Evolutionary conservation across 306 rosid species (phyloP), one percentile per base, ranked within the genome.

Genomic region (Dalbergia cochinchinensis): DNA sequence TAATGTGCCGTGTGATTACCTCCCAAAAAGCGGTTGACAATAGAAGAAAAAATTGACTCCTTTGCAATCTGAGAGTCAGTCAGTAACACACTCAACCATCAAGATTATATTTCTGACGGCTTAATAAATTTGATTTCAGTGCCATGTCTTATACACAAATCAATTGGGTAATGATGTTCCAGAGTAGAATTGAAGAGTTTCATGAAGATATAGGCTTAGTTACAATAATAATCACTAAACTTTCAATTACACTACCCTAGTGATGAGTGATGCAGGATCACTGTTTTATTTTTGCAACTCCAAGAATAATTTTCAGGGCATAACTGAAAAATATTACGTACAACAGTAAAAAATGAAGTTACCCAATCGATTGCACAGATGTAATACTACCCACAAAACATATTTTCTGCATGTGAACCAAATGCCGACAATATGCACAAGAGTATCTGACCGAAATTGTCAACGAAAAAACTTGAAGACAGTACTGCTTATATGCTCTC

Each of bases 341-440:
- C 76, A 20, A 9, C 39, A 64, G 48, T 9, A 22, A 22, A 22
- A 64, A 74, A 78, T 35, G 54, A 45, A 68, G 69, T 26, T 73
- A 73, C 73, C 73, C 47, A 67, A 66, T 51, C 15, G 60, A 35
- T 58, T 67, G 42, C 59, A 72, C 69, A 42, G 16, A 70, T 51
- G 51, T 16, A 47, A 76, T 15, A 42, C 77, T 41, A 66, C 44
- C 41, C 54, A 15, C 48, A 61, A 69, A 82, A 60, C 72, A 60
- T 6, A n/a, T 37, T 39, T 59, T 66, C 70, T 71, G 44, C 74
- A 55, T 34, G 44, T 12, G 51, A 72, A 65, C 73, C 53, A 51
- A 59, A 69, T 45, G 69, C 37, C 71, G 75, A 33, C 67, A 83
- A 61, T 68, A 80, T 71, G 70, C 77, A 65, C 79, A 65, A 64